Evolutionary conservation across 2,329 filamentous ascomycete species (phyloP).

Genomic region (Trichoderma sp.): DNA sequence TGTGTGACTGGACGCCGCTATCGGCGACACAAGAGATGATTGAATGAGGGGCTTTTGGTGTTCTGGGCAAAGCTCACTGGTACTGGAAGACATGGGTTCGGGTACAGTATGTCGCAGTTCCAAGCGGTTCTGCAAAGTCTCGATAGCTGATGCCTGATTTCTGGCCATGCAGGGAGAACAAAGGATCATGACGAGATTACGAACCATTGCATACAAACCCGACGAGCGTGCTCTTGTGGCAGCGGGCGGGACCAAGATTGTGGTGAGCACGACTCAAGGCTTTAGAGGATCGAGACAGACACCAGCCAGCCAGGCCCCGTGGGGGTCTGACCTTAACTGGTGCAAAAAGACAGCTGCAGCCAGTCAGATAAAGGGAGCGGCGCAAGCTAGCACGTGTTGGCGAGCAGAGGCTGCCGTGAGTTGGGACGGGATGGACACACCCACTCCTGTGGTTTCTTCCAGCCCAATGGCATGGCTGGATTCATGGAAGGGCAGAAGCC

Average conservation of each 20-base stretch:
- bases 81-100: slow-evolving; percentile 16
- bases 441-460: not conserved
- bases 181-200: not conserved
- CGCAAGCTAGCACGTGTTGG: slow-evolving; percentile 17
- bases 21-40: slow-evolving; percentile 11
- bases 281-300: slow-evolving; percentile 12
- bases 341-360: not conserved
- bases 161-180: not conserved
- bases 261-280: not conserved
- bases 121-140: not conserved
- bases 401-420: slow-evolving; percentile 5
- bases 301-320: not conserved
- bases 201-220: not conserved
- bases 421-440: slow-evolving; percentile 14
- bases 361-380: slow-evolving; percentile 1
- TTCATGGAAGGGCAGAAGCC: not conserved
- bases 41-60: slow-evolving; percentile 1
- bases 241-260: too few relatives aligned
- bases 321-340: slow-evolving; percentile 3
- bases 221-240: not conserved
- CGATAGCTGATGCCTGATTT: not conserved
- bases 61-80: not conserved
- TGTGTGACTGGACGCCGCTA: slow-evolving; percentile 16
- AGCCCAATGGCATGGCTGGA: slow-evolving; percentile 11
- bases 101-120: not conserved